These are phyloP conservation scores for Starmerella sp. DNA, from an alignment of 805 yeast genomes.

Conservation along the genomic window DNA sequence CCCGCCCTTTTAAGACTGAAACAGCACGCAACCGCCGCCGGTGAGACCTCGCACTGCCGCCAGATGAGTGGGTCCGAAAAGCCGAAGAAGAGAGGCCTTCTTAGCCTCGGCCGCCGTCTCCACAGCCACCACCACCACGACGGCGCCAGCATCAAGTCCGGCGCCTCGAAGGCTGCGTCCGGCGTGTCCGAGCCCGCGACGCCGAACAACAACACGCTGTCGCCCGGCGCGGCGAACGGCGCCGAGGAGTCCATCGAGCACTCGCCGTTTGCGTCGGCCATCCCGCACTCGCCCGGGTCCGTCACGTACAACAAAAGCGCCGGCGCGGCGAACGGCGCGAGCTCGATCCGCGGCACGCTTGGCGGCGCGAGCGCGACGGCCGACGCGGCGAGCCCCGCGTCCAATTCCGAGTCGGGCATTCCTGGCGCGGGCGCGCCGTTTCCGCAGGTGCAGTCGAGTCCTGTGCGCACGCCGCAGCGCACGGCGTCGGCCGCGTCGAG, in stretches of 20 bases:
- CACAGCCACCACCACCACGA: not conserved
- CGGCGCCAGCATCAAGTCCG: not conserved
- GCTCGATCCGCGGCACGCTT: not conserved
- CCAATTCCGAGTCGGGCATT: not conserved
- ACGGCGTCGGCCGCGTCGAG: not conserved
- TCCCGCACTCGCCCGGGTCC: slow-evolving; percentile 2
- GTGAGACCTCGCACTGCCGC: no score
- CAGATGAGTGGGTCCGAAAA: not conserved
- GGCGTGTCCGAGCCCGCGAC: not conserved
- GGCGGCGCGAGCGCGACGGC: not conserved
- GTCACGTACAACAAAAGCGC: not conserved
- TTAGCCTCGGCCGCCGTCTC: not conserved
- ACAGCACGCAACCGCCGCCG: no score
- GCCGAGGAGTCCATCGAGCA: not conserved
- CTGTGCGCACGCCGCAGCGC: not conserved
- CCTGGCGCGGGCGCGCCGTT: not conserved
- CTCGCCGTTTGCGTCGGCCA: slow-evolving; percentile 2
- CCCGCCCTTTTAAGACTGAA: not conserved
- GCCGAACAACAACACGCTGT: not conserved
- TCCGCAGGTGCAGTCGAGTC: not conserved
- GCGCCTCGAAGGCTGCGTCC: not conserved
- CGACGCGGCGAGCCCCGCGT: not conserved
- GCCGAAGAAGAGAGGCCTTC: not conserved
- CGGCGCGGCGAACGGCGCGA: no score
- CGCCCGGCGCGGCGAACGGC: not conserved